A percentile compares a stretch with the other conserved stretches of the same genome.
Evolutionary conservation across 1,284 basidiomycete genomes (phyloP).

Genomic region (Hortiboletus rubellus): DNA sequence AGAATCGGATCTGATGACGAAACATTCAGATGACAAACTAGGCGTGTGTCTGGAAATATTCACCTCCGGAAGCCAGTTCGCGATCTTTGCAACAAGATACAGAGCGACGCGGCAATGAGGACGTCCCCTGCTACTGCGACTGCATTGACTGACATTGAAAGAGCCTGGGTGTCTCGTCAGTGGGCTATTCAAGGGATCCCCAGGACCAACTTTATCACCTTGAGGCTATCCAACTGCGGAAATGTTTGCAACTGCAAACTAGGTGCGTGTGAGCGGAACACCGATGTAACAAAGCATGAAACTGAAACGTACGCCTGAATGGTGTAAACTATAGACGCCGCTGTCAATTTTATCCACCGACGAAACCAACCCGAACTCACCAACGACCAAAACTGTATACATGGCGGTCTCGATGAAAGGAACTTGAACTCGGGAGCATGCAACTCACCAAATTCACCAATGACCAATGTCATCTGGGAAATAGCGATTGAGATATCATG

Average conservation of each 20-base stretch:
- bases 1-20: constrained; percentile 40
- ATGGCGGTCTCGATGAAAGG: constrained; percentile 8
- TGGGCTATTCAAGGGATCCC: no score
- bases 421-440: background rate
- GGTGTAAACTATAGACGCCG: constrained; percentile 38
- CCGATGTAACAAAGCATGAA: background rate
- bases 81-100: constrained; percentile 48
- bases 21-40: background rate
- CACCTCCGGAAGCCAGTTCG: constrained; percentile 55
- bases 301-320: constrained; percentile 39
- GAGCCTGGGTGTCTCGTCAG: constrained; percentile 22
- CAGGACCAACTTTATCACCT: constrained; percentile 22
- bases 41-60: background rate
- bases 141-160: constrained; percentile 58
- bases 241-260: constrained; percentile 40
- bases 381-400: constrained; percentile 17
- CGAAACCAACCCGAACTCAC: constrained; percentile 17
- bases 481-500: background rate
- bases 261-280: constrained; percentile 14
- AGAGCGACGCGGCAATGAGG: constrained; percentile 51
- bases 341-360: constrained; percentile 1
- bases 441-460: constrained; percentile 53
- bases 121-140: constrained; percentile 52
- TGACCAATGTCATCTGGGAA: constrained; percentile 38
- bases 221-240: constrained; percentile 33